Base-by-base conservation (phyloP, 2,329 filamentous ascomycete genomes). In the Scolecobasidium constrictum region DNA sequence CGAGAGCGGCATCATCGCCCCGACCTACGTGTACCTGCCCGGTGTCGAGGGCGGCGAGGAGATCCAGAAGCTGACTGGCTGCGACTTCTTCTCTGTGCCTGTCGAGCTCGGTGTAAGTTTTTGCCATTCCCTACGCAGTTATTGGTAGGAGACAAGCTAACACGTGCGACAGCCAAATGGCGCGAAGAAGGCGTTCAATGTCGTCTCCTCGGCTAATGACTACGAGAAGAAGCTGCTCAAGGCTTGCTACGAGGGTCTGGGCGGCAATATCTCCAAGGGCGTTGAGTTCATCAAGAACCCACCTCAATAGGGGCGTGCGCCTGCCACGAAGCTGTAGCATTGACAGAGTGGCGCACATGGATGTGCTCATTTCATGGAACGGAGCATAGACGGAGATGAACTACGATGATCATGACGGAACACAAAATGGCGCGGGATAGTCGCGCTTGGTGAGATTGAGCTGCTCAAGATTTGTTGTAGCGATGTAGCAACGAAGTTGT, bases 221-320 rank as follows among this genome's bases (percentile, higher is more conserved):
- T 78, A 86, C 68, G 92, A 96, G 78, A 84, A 94, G 81, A 78
- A 75, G 57, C 78, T 96, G 51, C 75, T 96, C 56, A 72, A 83
- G 56, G 81, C 77, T 58, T 78, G 75, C 62, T 74, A 84, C 61
- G 71, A 77, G 54, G 90, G 83, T 52, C 78, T 96, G 49, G 83
- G 87, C 73, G 81, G 78, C 69, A 96, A 96, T 72, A 94, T 98
- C 63, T 69, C 77, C 59, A 95, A 96, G 79, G 92, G 92, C 61
- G 72, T 95, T 60, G 78, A 81, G 61, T 98, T 96, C 40, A 42
- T 42, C 33, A 17, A 21, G 13, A 36, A 20, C 40, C 40, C 40
- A 35, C 40, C 40, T 20, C 19, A 31, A 20, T 42, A 42, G 33
- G 17, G 9, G 26, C 26, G n/a, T n/a, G n/a, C n/a, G n/a, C n/a